Evolutionary conservation across 1,139 yeast species (phyloP).

Genomic region (Debaryomyces nepalensis): DNA sequence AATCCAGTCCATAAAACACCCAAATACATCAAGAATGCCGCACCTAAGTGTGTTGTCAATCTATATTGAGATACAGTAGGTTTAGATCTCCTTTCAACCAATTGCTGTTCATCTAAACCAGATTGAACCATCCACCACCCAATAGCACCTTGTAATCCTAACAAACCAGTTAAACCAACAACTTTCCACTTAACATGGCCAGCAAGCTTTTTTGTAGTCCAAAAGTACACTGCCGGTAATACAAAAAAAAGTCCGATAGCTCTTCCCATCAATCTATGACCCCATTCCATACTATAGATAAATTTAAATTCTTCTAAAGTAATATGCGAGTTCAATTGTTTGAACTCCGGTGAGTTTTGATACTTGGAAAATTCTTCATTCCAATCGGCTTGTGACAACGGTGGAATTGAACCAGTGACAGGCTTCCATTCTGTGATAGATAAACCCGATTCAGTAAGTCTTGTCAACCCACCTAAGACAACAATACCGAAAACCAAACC

Average conservation of each 20-base stretch:
- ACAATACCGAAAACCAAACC: constrained; percentile 93
- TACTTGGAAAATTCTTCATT: constrained; percentile 80
- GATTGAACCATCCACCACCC: constrained; percentile 99
- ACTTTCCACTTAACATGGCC: constrained; percentile 70
- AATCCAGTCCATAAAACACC: constrained; percentile 92
- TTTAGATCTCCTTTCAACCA: constrained; percentile 79
- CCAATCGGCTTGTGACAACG: constrained; percentile 82
- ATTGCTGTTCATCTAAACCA: constrained; percentile 82
- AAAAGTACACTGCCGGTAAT: constrained; percentile 84
- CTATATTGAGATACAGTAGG: constrained; percentile 98
- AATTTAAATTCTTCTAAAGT: constrained; percentile 92
- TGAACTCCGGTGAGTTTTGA: constrained; percentile 86
- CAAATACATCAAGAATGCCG: constrained; percentile 86
- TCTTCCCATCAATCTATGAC: constrained; percentile 90
- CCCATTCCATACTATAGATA: constrained; percentile 98
- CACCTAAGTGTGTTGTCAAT: constrained; percentile 90
- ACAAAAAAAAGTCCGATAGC: constrained; percentile 83
- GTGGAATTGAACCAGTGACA: constrained; percentile 93
- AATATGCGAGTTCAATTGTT: constrained; percentile 86
- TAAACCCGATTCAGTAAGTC: constrained; percentile 93
- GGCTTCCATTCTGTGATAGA: constrained; percentile 99
- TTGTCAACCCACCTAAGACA: constrained; percentile 92
- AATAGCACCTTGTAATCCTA: constrained; percentile 92
- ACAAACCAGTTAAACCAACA: constrained; percentile 69
- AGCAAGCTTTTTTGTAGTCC: constrained; percentile 68